A percentile compares a stretch with the other conserved stretches of the same genome.
Evolutionary conservation across 495 filamentous ascomycete genomes (phyloP).

Genomic region (Lophium mytilinum): DNA sequence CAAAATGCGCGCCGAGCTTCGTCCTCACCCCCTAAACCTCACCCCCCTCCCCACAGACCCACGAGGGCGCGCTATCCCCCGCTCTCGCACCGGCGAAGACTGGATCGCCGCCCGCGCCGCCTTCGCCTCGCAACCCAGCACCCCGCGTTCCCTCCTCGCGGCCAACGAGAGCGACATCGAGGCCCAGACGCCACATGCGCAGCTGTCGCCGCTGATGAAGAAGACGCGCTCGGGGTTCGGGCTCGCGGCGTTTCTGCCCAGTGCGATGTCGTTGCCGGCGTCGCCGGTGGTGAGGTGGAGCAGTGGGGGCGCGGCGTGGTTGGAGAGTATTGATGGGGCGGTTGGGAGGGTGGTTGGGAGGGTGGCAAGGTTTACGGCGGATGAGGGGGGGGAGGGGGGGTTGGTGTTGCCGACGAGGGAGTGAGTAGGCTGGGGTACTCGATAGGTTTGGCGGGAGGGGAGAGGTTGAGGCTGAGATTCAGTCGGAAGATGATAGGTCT

Average conservation of each 20-base stretch:
- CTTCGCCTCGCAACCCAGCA: not conserved
- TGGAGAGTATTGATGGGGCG: constrained; percentile 10
- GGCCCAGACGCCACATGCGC: not conserved
- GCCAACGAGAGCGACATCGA: not conserved
- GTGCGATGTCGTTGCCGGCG: not conserved
- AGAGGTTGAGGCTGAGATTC: too few species aligned
- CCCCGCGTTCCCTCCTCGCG: not conserved
- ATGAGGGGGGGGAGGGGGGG: constrained; percentile 9
- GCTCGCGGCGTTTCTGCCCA: not conserved
- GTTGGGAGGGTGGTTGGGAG: constrained; percentile 3
- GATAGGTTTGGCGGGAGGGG: too few species aligned
- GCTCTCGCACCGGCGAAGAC: not conserved
- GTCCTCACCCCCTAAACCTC: not conserved
- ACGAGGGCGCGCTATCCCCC: not conserved
- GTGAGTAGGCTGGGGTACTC: not conserved
- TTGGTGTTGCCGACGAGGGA: constrained; percentile 9
- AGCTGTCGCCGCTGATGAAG: too few species aligned
- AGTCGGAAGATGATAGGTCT: too few species aligned
- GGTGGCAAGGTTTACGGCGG: constrained; percentile 13
- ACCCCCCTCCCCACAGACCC: not conserved
- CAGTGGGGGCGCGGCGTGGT: not conserved
- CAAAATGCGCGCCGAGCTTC: not conserved
- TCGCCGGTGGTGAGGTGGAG: not conserved
- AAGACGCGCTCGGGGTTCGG: not conserved
- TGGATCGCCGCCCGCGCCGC: not conserved